Evolutionary conservation across 768 basidiomycete species (phyloP).

Genomic region (Chalciporus pseudorubinellus): DNA sequence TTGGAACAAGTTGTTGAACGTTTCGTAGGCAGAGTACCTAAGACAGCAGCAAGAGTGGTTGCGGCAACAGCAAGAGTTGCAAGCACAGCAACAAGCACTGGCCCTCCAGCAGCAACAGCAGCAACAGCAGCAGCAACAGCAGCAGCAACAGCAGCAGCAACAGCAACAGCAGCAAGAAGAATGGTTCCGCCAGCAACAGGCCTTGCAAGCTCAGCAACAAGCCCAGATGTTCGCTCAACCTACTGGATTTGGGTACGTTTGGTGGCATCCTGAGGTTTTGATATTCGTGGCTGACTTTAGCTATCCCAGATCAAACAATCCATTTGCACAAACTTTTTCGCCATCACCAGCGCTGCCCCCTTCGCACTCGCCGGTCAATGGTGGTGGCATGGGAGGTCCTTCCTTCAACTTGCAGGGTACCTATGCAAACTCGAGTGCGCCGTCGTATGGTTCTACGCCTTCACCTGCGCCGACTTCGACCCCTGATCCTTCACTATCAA

Average conservation of each 20-base stretch:
- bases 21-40: constrained; percentile 39
- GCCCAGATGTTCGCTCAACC: constrained; percentile 52
- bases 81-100: constrained; percentile 41
- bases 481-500: constrained; percentile 26
- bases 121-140: constrained; percentile 66
- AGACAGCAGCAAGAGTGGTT: constrained; percentile 67
- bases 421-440: constrained; percentile 46
- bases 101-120: constrained; percentile 46
- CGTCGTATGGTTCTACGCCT: constrained; percentile 36
- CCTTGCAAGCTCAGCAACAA: constrained; percentile 44
- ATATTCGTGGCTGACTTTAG: constrained; percentile 17
- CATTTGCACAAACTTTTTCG: constrained; percentile 63
- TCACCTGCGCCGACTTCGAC: constrained; percentile 43
- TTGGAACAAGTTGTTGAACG: constrained; percentile 9
- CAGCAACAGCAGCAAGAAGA: constrained; percentile 52
- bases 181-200: constrained; percentile 63
- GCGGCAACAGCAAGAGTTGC: constrained; percentile 59
- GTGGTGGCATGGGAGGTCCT: constrained; percentile 35
- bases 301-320: constrained; percentile 85
- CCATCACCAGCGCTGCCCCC: constrained; percentile 33
- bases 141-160: constrained; percentile 60
- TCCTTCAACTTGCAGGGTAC: constrained; percentile 72
- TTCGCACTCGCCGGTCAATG: constrained; percentile 34
- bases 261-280: neutral
- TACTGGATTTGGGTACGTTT: constrained; percentile 71